These are phyloP conservation scores for Geotrichum klebahnii DNA, from an alignment of 1,139 yeast genomes.

Conservation along the genomic window DNA sequence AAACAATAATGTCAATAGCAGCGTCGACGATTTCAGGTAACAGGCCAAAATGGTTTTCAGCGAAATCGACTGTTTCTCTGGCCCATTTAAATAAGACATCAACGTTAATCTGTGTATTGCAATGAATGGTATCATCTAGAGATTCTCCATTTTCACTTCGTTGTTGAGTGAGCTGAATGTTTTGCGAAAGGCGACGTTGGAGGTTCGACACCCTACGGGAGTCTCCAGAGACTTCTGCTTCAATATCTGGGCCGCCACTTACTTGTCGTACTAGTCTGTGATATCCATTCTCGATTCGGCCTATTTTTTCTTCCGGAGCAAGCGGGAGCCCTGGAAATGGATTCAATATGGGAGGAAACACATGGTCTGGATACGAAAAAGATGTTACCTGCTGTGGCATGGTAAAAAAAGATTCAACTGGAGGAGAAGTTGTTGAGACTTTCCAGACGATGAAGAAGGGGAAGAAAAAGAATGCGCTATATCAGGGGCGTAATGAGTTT, in stretches of 20 bases:
- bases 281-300: constrained; percentile 30
- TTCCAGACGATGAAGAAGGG: not conserved
- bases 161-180: constrained; percentile 17
- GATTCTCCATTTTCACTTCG: constrained; percentile 7
- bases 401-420: not conserved
- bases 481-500: too few relatives aligned
- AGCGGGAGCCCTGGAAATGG: constrained; percentile 34
- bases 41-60: constrained; percentile 34
- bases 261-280: constrained; percentile 27
- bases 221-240: constrained; percentile 5
- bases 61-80: constrained; percentile 35
- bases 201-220: constrained; percentile 15
- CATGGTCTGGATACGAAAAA: constrained; percentile 35
- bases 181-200: constrained; percentile 19
- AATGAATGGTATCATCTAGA: constrained; percentile 6
- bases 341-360: constrained; percentile 34
- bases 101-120: constrained; percentile 17
- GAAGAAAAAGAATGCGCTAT: not conserved
- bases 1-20: constrained; percentile 31
- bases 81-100: constrained; percentile 36
- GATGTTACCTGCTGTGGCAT: constrained; percentile 19
- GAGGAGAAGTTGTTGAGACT: not conserved
- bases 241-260: constrained; percentile 20
- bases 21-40: constrained; percentile 28
- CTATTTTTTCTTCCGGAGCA: constrained; percentile 32